These are phyloP conservation scores for Phytophthora citricola DNA, from an alignment of 352 stramenopile species.

Conservation along the genomic window DNA sequence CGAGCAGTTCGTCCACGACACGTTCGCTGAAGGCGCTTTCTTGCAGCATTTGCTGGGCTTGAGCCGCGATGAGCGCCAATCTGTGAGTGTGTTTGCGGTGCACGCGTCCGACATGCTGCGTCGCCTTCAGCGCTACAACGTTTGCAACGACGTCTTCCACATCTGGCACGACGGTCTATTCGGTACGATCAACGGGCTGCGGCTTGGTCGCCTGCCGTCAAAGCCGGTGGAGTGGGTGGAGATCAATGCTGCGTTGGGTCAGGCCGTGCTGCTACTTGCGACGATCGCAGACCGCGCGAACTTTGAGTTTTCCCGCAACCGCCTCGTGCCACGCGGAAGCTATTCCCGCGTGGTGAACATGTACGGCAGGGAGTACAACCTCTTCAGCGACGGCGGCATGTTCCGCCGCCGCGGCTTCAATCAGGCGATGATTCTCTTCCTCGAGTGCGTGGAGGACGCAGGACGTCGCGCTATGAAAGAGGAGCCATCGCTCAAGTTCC, in stretches of 20 bases:
- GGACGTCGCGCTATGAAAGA: slow-evolving; percentile 87
- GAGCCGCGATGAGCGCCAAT: slow-evolving; percentile 80
- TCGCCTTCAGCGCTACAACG: slow-evolving; percentile 85
- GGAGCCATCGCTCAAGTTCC: slow-evolving; percentile 90
- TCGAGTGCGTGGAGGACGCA: slow-evolving; percentile 90
- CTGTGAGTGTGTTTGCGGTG: slow-evolving; percentile 75
- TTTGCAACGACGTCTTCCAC: slow-evolving; percentile 92
- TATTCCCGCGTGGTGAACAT: slow-evolving; percentile 88
- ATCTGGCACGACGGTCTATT: slow-evolving; percentile 93
- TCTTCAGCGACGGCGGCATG: slow-evolving; percentile 85
- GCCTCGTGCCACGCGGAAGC: slow-evolving; percentile 83
- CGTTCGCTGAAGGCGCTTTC: slow-evolving; percentile 78
- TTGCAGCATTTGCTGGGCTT: slow-evolving; percentile 77
- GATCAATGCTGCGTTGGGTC: slow-evolving; percentile 90
- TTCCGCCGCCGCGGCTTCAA: slow-evolving; percentile 93
- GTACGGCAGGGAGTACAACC: slow-evolving; percentile 84
- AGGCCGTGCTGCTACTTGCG: slow-evolving; percentile 83
- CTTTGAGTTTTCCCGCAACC: slow-evolving; percentile 88
- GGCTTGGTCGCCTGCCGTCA: slow-evolving; percentile 80
- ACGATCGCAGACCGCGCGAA: slow-evolving; percentile 84
- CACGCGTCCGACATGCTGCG: slow-evolving; percentile 85
- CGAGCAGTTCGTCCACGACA: slow-evolving; percentile 73
- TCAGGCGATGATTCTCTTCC: slow-evolving; percentile 89
- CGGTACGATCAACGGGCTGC: slow-evolving; percentile 90
- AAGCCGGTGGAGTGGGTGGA: slow-evolving; percentile 91